Conservation (phyloP, 139 green algal genomes). For the Closterium sp. region DNA sequence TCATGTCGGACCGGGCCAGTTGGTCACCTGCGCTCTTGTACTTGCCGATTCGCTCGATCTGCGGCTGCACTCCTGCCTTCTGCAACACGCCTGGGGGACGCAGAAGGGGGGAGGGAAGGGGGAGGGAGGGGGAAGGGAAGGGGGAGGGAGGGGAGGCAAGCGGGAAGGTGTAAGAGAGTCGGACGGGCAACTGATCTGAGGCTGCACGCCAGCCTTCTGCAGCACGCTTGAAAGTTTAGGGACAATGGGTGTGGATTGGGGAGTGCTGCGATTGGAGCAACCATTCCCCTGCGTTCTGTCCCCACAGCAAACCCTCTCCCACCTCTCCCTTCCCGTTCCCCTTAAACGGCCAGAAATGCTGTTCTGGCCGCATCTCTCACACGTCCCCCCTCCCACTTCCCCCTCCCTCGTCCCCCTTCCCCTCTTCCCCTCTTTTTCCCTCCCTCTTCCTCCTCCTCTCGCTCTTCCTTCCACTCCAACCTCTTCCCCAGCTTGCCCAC, state of each 20-base stretch:
- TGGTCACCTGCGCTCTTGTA: slow-evolving; percentile 91
- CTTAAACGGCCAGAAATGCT: too few relatives aligned
- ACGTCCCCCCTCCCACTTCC: too few relatives aligned
- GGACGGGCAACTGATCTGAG: slow-evolving; percentile 64
- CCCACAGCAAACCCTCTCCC: neutral
- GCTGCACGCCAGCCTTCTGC: slow-evolving; percentile 88
- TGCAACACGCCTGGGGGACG: slow-evolving; percentile 73
- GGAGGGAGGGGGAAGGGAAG: too few relatives aligned
- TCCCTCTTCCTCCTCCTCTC: too few relatives aligned
- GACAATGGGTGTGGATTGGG: neutral
- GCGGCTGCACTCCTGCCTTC: slow-evolving; percentile 85
- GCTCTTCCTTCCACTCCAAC: too few relatives aligned
- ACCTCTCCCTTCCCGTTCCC: too few relatives aligned
- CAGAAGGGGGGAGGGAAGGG: neutral
- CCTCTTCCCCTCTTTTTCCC: too few relatives aligned
- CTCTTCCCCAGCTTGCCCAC: too few relatives aligned
- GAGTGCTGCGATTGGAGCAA: too few relatives aligned
- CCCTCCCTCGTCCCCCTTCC: too few relatives aligned
- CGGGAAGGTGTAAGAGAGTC: neutral
- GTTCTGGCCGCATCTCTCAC: too few relatives aligned
- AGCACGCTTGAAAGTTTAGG: slow-evolving; percentile 62
- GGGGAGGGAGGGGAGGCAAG: neutral
- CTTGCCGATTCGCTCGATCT: slow-evolving; percentile 85
- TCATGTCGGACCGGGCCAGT: slow-evolving; percentile 85
- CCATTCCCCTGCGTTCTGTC: too few relatives aligned